Evolutionary conservation across 2,329 filamentous ascomycete genomes (phyloP), one percentile per base, ranked within the genome.

Genomic region (Alternaria arbusti): DNA sequence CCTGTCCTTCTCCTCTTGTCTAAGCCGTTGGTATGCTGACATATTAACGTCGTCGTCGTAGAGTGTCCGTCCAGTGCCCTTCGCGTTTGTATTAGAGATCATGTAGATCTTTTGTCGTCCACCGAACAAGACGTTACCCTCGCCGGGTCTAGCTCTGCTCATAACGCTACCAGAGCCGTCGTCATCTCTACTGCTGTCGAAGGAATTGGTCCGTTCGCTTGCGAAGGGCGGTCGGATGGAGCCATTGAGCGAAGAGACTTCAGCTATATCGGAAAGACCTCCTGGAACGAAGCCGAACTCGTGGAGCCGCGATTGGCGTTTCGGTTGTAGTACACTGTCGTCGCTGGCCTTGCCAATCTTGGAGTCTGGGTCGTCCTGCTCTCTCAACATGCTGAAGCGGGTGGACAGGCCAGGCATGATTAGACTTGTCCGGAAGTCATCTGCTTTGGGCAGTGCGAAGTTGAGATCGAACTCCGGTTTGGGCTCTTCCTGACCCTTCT

Each of bases 101-200:
- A 93, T 94, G 76, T 96, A 98, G 40, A 98, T 90, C 82, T 98
- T 98, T 78, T 98, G 96, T 47, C 96, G 89, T 15, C 96, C 96
- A 61, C 96, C 96, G 80, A 99, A 99, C 60, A 99, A 81, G 70
- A 92, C 91, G 76, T 98, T 99, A 49, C 95, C 94, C 76, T 98
- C 95, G 1, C 88, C 90, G 0, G 93, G 94, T 70, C 94, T 90
- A 8, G 91, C 85, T 55, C 96, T 87, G 71, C 85, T 90, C 91
- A 98, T 95, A n/a, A 98, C 86, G 78, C 91, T 93, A 1, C 88
- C 86, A 7, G 87, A 88, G 49, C 90, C 88, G 36, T 90, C 89
- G 67, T 97, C 93, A 36, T 86, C 87, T 12, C 82, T 84, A 69
- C 87, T 86, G 45, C 84, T 85, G 26, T 86, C 86, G 70, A 87